Base-by-base conservation (phyloP, 1,139 yeast species). In the Debaryomyces subglobosus region DNA sequence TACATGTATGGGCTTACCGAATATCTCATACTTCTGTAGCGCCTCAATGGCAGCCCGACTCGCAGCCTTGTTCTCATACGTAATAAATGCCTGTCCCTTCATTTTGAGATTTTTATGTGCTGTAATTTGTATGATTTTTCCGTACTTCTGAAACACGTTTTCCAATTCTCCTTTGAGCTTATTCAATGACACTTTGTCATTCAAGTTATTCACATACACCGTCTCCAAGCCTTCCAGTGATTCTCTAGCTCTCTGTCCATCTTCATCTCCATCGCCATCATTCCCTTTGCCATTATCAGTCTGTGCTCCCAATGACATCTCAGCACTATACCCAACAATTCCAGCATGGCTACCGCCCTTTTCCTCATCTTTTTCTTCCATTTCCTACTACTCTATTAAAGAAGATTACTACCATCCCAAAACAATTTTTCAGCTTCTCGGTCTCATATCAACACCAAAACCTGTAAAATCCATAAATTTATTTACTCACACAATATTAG, bases 21-120 rank as follows among this genome's bases (percentile, higher is more conserved):
- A 82, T 10, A 90, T 55, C 25, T 63, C 64, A 15, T 65, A 59
- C 1, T 80, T 77, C 46, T 81, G 67, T 39, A 81, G 61, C 5
- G 61, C 69, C 5, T 68, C 63, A 16, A 79, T 59, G 0, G 95
- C 95, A 27, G 60, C 58, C 3, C 59, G 52, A 0, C 95, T 87
- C 6, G 71, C 63, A 2, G 69, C 68, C 1, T 62, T 58, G 18
- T 66, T 62, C 3, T 69, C 74, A 53, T 84, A 85, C 0, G 92
- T 85, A 5, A 94, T 76, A 65, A 91, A 94, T 1, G 97, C 97
- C 65, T 91, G 97, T 2, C 97, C 97, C 49, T 84, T 77, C 78
- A 88, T 75, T 49, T 75, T 77, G 24, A 88, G 60, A 58, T 84
- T 85, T 53, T 78, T 78, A 53, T 83, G 85, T 0, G 91, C 83